phyloP scores from a whole-genome alignment of 768 basidiomycete genomes.

The Pleurotus tuber-regium region DNA sequence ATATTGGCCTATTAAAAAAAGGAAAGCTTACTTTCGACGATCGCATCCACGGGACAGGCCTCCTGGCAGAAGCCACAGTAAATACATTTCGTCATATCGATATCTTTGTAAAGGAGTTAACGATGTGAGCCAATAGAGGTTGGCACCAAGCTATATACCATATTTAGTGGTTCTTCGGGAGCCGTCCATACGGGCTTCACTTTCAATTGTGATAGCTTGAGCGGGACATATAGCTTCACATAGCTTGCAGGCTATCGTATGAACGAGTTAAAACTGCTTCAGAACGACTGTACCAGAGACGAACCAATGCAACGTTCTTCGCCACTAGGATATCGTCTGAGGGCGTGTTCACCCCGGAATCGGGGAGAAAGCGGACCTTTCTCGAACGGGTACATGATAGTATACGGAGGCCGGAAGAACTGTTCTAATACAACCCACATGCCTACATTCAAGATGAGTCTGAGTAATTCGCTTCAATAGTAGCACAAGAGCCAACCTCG shows the following conservation, averaged over 20 bases:
- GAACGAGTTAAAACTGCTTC: constrained; percentile 7
- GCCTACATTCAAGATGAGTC: constrained; percentile 44
- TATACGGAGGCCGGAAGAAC: constrained; percentile 94
- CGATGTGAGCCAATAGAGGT: constrained; percentile 9
- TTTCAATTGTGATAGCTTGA: constrained; percentile 99
- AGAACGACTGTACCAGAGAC: constrained; percentile 25
- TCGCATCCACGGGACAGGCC: constrained; percentile 98
- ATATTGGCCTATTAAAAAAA: constrained; percentile 8
- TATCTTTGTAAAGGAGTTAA: constrained; percentile 51
- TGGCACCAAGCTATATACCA: constrained; percentile 41
- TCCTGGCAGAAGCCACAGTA: constrained; percentile 99
- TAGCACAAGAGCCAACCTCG: constrained; percentile 54
- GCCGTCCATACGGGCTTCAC: constrained; percentile 92
- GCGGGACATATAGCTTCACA: constrained; percentile 99
- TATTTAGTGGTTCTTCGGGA: constrained; percentile 97
- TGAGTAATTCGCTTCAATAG: background rate
- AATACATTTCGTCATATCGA: constrained; percentile 99
- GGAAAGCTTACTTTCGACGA: constrained; percentile 85
- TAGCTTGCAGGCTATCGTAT: constrained; percentile 85
- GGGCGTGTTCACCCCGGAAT: constrained; percentile 97
- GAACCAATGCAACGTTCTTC: constrained; percentile 98
- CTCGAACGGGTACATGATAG: constrained; percentile 98
- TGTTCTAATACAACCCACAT: constrained; percentile 97
- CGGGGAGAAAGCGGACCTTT: constrained; percentile 97
- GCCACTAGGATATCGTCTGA: constrained; percentile 94